A percentile compares a stretch with the other conserved stretches of the same genome.
phyloP scores from a whole-genome alignment of 176 grass and related monocot genomes.

The Eleusine coracana region DNA sequence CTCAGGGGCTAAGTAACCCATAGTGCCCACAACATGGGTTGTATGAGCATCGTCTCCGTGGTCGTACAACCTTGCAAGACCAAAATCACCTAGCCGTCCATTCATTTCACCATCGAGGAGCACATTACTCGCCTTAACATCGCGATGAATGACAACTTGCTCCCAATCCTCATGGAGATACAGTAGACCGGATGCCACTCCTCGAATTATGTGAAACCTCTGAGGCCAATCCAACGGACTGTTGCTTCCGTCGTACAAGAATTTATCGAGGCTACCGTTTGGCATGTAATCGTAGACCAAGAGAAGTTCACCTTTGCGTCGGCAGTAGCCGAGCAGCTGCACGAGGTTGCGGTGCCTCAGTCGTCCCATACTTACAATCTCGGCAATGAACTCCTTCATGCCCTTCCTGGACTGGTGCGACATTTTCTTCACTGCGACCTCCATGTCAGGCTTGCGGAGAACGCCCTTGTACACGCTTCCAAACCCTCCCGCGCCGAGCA shows the following conservation, averaged over 20 bases:
- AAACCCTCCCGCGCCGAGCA: slow-evolving; percentile 57
- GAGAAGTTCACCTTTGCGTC: slow-evolving; percentile 53
- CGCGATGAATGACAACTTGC: slow-evolving; percentile 51
- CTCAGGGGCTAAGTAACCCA: slow-evolving; percentile 54
- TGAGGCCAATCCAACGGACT: slow-evolving; percentile 27
- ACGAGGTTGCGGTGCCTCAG: slow-evolving; percentile 54
- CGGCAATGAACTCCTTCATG: slow-evolving; percentile 53
- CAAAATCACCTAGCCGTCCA: slow-evolving; percentile 46
- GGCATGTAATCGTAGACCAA: slow-evolving; percentile 58
- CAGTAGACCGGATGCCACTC: slow-evolving; percentile 33
- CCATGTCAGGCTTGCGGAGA: slow-evolving; percentile 20
- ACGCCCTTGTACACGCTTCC: slow-evolving; percentile 56
- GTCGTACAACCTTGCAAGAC: slow-evolving; percentile 42
- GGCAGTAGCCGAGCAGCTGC: slow-evolving; percentile 47
- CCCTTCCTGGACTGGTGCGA: slow-evolving; percentile 48
- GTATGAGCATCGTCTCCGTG: slow-evolving; percentile 40
- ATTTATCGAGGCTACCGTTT: slow-evolving; percentile 46
- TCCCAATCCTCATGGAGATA: slow-evolving; percentile 61
- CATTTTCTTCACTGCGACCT: slow-evolving; percentile 57
- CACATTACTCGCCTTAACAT: slow-evolving; percentile 55
- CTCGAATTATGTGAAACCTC: slow-evolving; percentile 40
- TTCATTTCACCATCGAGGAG: slow-evolving; percentile 53
- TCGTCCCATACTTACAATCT: slow-evolving; percentile 45
- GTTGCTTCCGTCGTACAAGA: not conserved
- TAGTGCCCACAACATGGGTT: slow-evolving; percentile 53